A percentile compares a stretch with the other conserved stretches of the same genome.
Evolutionary conservation across 2,329 filamentous ascomycete genomes (phyloP).

Genomic region (Fusarium sp.): DNA sequence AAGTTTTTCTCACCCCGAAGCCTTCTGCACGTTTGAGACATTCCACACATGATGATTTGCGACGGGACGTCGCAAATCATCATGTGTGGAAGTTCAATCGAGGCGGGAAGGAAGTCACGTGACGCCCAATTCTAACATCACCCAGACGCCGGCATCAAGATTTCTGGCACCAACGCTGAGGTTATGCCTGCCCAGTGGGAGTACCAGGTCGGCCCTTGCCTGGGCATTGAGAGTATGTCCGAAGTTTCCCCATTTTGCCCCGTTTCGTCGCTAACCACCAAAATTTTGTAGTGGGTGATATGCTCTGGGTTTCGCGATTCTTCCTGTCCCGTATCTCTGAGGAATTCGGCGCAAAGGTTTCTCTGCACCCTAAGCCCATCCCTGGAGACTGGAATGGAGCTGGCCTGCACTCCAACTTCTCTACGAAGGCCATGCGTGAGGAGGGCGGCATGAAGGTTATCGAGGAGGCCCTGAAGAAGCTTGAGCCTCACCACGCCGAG

Average conservation of each 20-base stretch:
- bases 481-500: conserved; percentile 81
- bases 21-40: neutral
- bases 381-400: conserved; percentile 95
- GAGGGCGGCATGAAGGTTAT: conserved; percentile 97
- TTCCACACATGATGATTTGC: neutral
- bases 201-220: conserved; percentile 93
- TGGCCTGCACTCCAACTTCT: conserved; percentile 92
- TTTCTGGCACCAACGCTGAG: conserved; percentile 98
- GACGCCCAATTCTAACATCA: conserved; percentile 13
- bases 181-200: conserved; percentile 99
- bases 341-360: conserved; percentile 96
- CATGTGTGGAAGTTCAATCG: neutral
- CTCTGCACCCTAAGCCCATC: conserved; percentile 95
- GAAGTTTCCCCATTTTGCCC: neutral
- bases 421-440: conserved; percentile 85
- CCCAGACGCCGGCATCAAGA: conserved; percentile 81
- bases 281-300: conserved; percentile 79
- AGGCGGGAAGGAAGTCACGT: neutral
- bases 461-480: conserved; percentile 86
- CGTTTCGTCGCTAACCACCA: conserved; percentile 42
- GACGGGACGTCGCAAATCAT: neutral
- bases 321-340: conserved; percentile 90
- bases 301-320: conserved; percentile 91
- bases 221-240: conserved; percentile 81
- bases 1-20: conserved; percentile 24